Evolutionary conservation across 805 yeast species (phyloP).

Genomic region (Sugiyamaella lignohabitans): DNA sequence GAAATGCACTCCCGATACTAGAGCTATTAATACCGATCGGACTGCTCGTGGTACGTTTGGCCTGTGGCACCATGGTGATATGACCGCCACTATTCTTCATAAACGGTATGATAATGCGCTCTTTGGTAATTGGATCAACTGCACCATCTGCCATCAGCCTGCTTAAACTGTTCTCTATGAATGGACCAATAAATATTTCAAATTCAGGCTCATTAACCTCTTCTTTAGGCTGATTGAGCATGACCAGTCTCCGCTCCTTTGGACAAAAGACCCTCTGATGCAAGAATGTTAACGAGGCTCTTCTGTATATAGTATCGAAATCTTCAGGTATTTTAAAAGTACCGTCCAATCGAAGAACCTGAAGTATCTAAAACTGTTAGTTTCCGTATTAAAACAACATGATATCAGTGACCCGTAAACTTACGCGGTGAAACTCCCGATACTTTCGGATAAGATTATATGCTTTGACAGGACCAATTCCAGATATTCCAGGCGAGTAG

Average conservation of each 20-base stretch:
- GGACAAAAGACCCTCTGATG: constrained; percentile 86
- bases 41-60: constrained; percentile 5
- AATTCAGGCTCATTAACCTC: constrained; percentile 21
- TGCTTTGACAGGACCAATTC: constrained; percentile 76
- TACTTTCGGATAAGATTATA: constrained; percentile 49
- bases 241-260: constrained; percentile 37
- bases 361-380: constrained; percentile 5
- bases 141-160: constrained; percentile 54
- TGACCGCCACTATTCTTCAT: not conserved
- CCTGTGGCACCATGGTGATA: too few relatives aligned
- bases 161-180: constrained; percentile 44
- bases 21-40: not conserved
- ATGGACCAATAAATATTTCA: constrained; percentile 28
- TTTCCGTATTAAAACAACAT: not conserved
- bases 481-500: constrained; percentile 79
- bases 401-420: not conserved
- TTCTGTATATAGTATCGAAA: constrained; percentile 52
- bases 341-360: constrained; percentile 53
- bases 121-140: constrained; percentile 57
- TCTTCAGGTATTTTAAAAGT: constrained; percentile 43
- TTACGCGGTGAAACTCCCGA: constrained; percentile 42
- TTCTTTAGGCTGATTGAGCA: constrained; percentile 50
- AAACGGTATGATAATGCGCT: constrained; percentile 28
- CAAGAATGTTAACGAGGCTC: constrained; percentile 74
- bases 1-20: not conserved